phyloP scores from a whole-genome alignment of 305 asterid genomes.

The Caryopteris hybrid region DNA sequence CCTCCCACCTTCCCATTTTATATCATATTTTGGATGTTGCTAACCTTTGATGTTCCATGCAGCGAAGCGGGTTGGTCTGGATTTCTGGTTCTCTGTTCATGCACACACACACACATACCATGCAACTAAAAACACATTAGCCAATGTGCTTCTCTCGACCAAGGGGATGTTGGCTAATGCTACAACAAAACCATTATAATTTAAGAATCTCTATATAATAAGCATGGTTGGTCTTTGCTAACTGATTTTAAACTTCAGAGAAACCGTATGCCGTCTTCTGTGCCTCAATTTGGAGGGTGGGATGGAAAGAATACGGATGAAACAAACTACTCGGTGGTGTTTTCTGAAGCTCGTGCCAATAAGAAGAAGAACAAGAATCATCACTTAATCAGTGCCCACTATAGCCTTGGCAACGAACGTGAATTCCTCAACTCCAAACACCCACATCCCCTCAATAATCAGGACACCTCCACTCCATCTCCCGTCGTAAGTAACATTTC shows the following conservation, averaged over 20 bases:
- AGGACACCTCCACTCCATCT: not conserved
- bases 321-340: slow-evolving; percentile 35
- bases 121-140: slow-evolving; percentile 8
- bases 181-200: too few species aligned
- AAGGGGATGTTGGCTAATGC: slow-evolving; percentile 30
- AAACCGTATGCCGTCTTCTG: slow-evolving; percentile 16
- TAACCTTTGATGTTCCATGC: not conserved
- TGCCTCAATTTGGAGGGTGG: slow-evolving; percentile 62
- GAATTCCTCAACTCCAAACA: slow-evolving; percentile 30
- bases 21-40: too few species aligned
- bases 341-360: slow-evolving; percentile 42
- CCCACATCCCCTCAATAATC: not conserved
- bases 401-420: slow-evolving; percentile 41
- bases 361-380: slow-evolving; percentile 35
- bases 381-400: not conserved
- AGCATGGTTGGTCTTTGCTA: not conserved
- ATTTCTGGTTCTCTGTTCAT: too few species aligned
- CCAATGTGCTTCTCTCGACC: slow-evolving; percentile 24
- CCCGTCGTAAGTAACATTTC: slow-evolving; percentile 10
- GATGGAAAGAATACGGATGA: slow-evolving; percentile 39
- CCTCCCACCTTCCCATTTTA: too few species aligned
- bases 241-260: slow-evolving; percentile 11
- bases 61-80: not conserved
- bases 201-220: not conserved
- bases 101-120: too few species aligned